Evolutionary conservation across 139 green algal species (phyloP).

Genomic region (Coccomyxa sp.): DNA sequence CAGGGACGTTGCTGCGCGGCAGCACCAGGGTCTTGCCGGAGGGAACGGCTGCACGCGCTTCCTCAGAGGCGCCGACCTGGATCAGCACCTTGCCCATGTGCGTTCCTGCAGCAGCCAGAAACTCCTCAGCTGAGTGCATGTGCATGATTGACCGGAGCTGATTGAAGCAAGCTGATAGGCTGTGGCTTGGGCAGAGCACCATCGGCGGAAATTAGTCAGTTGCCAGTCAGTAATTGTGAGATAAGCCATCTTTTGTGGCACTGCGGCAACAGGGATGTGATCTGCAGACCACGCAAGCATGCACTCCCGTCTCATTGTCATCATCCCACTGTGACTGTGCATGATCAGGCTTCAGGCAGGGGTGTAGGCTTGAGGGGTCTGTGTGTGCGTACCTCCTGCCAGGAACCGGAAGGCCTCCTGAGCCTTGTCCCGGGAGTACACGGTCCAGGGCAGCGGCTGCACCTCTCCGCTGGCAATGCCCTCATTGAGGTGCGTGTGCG

Average conservation of each 20-base stretch:
- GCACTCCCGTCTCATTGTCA: too few relatives aligned
- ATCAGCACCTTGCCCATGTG: slow-evolving; percentile 17
- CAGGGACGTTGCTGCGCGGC: neutral
- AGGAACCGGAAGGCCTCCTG: slow-evolving; percentile 13
- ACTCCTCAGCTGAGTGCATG: too few relatives aligned
- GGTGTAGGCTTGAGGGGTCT: neutral
- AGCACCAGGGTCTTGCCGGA: neutral
- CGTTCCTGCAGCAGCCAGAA: slow-evolving; percentile 1
- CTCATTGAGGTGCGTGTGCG: neutral
- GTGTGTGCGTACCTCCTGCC: neutral
- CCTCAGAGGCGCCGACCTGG: neutral
- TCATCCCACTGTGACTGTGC: neutral
- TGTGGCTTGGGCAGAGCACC: too few relatives aligned
- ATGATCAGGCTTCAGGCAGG: neutral
- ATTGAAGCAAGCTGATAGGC: too few relatives aligned
- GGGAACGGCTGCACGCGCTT: neutral
- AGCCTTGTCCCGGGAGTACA: neutral
- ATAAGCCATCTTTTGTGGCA: too few relatives aligned
- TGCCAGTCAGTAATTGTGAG: too few relatives aligned
- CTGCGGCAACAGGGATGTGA: too few relatives aligned
- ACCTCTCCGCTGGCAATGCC: slow-evolving; percentile 1
- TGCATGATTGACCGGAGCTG: too few relatives aligned
- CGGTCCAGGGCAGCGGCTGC: slow-evolving; percentile 1
- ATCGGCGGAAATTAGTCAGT: too few relatives aligned
- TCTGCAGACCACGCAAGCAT: too few relatives aligned